Percentiles rank a stretch among this genome's conserved stretches.
phyloP scores from a whole-genome alignment of 495 filamentous ascomycete species.

The Trichocladium uniseriatum region DNA sequence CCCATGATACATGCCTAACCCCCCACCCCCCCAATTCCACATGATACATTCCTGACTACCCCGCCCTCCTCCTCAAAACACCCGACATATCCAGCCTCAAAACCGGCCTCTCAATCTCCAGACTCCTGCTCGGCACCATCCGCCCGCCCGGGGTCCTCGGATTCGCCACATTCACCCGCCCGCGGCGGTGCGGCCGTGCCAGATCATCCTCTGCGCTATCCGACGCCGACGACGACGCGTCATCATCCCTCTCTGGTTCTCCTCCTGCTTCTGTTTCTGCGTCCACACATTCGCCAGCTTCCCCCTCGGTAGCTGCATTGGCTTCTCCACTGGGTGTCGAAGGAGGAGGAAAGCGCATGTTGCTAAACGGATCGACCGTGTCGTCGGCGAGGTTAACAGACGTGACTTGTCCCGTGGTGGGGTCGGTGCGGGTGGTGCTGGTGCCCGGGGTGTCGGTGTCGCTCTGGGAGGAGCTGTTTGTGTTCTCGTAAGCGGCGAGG shows the following conservation, averaged over 20 bases:
- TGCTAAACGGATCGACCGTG: not conserved
- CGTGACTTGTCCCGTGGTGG: not conserved
- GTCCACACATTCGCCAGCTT: too few species aligned
- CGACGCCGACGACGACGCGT: conserved; percentile 20
- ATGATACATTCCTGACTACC: not conserved
- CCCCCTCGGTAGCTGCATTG: too few species aligned
- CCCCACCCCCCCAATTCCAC: not conserved
- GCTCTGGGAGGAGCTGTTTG: too few species aligned
- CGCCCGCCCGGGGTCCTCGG: conserved; percentile 45
- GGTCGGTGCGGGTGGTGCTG: too few species aligned
- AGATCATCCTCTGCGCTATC: conserved; percentile 28
- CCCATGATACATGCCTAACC: not conserved
- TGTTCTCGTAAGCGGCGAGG: conserved; percentile 37
- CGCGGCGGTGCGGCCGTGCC: conserved; percentile 33
- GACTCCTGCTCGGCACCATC: conserved; percentile 37
- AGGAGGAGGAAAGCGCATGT: not conserved
- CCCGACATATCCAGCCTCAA: conserved; percentile 28
- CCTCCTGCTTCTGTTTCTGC: not conserved
- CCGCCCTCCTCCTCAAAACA: conserved; percentile 10
- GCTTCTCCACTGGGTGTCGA: too few species aligned
- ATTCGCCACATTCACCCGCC: conserved; percentile 46
- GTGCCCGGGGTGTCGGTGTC: too few species aligned
- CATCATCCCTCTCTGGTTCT: conserved; percentile 13
- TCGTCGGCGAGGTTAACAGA: not conserved
- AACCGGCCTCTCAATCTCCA: conserved; percentile 38